Conservation (phyloP, 129 eudicot genomes). For the Lactuca saligna region DNA sequence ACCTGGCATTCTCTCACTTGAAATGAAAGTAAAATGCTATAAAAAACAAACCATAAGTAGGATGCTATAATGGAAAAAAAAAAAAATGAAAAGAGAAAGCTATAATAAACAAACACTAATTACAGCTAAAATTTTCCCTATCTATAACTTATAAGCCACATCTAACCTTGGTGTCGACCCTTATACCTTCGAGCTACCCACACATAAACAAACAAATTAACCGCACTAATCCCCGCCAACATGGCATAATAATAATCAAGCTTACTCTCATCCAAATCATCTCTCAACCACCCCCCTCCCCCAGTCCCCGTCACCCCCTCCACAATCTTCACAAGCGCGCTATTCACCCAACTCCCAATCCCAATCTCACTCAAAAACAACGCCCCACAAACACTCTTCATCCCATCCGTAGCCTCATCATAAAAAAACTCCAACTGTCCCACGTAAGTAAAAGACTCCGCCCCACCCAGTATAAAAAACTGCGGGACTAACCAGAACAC, state of each 20-base stretch:
- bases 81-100: neutral
- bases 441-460: slow-evolving; percentile 74
- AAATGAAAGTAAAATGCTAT: too few relatives aligned
- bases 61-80: neutral
- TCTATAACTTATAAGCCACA: neutral
- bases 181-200: slow-evolving; percentile 61
- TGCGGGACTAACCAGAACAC: slow-evolving; percentile 86
- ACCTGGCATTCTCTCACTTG: too few relatives aligned
- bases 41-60: too few relatives aligned
- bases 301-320: slow-evolving; percentile 53
- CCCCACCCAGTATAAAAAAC: slow-evolving; percentile 68
- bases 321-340: slow-evolving; percentile 60
- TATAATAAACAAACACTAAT: neutral
- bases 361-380: slow-evolving; percentile 80
- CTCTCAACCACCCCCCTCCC: slow-evolving; percentile 64
- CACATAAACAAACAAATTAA: slow-evolving; percentile 55
- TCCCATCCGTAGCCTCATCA: slow-evolving; percentile 87
- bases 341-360: slow-evolving; percentile 80
- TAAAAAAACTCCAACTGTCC: slow-evolving; percentile 86
- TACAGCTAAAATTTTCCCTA: neutral
- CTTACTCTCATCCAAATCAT: slow-evolving; percentile 40
- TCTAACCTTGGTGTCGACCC: slow-evolving; percentile 41
- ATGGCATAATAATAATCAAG: slow-evolving; percentile 66
- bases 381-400: slow-evolving; percentile 75
- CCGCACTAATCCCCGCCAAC: slow-evolving; percentile 49